Evolutionary conservation across 352 stramenopile species (phyloP).

Genomic region (Bremia lactucae): DNA sequence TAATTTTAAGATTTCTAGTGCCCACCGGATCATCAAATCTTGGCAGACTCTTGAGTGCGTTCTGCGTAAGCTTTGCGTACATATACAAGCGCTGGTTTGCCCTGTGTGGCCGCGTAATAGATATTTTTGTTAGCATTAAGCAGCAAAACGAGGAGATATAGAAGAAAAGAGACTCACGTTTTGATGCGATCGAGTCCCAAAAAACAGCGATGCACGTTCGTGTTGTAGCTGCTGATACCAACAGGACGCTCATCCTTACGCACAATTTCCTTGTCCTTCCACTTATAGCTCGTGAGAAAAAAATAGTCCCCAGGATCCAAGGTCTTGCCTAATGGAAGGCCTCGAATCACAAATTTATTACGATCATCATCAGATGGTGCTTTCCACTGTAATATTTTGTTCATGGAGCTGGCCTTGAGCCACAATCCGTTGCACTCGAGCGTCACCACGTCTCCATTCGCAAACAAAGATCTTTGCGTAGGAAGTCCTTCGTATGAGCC

Average conservation of each 20-base stretch:
- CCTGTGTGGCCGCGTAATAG: too few relatives aligned
- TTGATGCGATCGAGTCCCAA: slow-evolving; percentile 76
- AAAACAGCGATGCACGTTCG: slow-evolving; percentile 71
- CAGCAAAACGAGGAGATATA: too few relatives aligned
- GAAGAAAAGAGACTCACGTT: slow-evolving; percentile 34
- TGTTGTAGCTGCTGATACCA: slow-evolving; percentile 77
- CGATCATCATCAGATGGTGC: slow-evolving; percentile 72
- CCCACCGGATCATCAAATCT: slow-evolving; percentile 48
- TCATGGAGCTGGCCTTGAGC: slow-evolving; percentile 60
- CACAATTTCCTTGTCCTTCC: slow-evolving; percentile 82
- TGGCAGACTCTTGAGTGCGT: slow-evolving; percentile 56
- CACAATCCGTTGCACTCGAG: slow-evolving; percentile 83
- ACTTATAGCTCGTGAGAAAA: slow-evolving; percentile 81
- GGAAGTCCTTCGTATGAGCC: slow-evolving; percentile 21
- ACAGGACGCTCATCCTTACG: slow-evolving; percentile 67
- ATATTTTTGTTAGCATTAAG: too few relatives aligned
- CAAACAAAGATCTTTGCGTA: slow-evolving; percentile 55
- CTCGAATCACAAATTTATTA: slow-evolving; percentile 81
- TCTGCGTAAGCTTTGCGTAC: slow-evolving; percentile 71
- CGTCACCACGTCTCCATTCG: slow-evolving; percentile 79
- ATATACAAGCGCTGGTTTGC: slow-evolving; percentile 61
- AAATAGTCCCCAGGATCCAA: slow-evolving; percentile 75
- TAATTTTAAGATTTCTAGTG: slow-evolving; percentile 51
- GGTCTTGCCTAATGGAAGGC: slow-evolving; percentile 59
- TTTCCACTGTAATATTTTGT: slow-evolving; percentile 84